Base-by-base conservation (phyloP, 805 yeast genomes). In the Candida corydali region DNA sequence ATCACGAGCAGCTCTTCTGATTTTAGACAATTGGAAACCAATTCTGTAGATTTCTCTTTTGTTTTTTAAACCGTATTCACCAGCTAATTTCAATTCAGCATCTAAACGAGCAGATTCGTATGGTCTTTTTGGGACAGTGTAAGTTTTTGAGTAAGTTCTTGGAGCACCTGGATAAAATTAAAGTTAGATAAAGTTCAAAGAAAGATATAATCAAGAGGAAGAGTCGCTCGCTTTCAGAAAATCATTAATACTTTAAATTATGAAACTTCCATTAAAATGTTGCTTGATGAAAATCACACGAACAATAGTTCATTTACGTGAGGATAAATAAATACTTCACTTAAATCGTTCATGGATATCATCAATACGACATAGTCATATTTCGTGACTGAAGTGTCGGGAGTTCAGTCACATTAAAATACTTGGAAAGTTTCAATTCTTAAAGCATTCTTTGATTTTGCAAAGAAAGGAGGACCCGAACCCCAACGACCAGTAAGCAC, bases 1-100 rank as follows among this genome's bases (percentile, higher is more conserved):
- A 68, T 93, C 98, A 85, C 98, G 95, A 69, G 98, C 98, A 73
- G 98, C 98, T 80, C 98, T 88, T 80, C 98, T 89, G 70, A 93
- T 91, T 83, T 93, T 93, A 52, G 98, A 93, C 67, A 93, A 86
- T 79, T 93, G 98, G 82, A 85, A 86, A 73, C 94, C 94, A 71
- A 93, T 89, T 85, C 98, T 88, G 95, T 93, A 93, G 73, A 93
- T 87, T 78, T 93, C 98, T 73, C 94, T 86, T 91, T 93, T 93
- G 96, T 93, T 93, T 80, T 88, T 91, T 70, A 93, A 84, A 82
- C 98, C 98, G 85, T 76, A 89, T 76, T 93, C 98, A 81, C 98
- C 98, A 67, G 95, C 97, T 69, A 93, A 86, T 78, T 93, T 91
- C 73, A 93, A 86, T 78, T 93, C 98, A 70, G 96, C 87, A 65